Base-by-base conservation (phyloP, 352 stramenopile genomes). In the Phytophthora brassicae region DNA sequence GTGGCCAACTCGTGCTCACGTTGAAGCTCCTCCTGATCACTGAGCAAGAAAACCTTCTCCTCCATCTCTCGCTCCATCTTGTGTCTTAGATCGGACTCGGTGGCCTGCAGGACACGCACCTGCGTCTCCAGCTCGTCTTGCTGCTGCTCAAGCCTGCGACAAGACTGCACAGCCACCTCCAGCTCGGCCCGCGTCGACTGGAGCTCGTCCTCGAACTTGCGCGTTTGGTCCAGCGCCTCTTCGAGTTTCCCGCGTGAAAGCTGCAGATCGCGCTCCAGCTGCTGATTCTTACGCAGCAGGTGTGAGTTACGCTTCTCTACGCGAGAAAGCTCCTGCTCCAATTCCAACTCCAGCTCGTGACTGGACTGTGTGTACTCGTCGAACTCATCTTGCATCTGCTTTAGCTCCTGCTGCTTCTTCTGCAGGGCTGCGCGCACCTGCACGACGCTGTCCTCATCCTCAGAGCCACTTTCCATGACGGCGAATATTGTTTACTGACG, bases 41-140 rank as follows among this genome's bases (percentile, higher is more conserved):
- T 92, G 42, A 89, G 49, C 19, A 95, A 44, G 56, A 95, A 95
- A 19, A 95, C 83, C 61, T 91, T 92, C 46, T 95, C 84, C 60
- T 95, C 86, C 52, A 91, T 89, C 68, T 92, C 86, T 7, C 84
- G 80, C 70, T 95, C 86, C 69, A 95, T 84, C 43, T 90, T 86
- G 74, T 95, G 84, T 12, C 72, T 69, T 47, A 95, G 51, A 63
- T 95, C 86, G 8, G 72, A 75, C 39, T 92, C 85, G 0, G 86
- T 93, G 20, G 86, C 86, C 57, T 90, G 76, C 38, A 95, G 60
- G 14, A 95, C 86, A 54, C 86, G 86, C 53, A 95, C 83, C 57
- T 93, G 84, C 12, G 86, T 95, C 49, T 82, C 63, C 24, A 93
- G 59, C 16, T 92, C 84, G 54, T 95, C 86, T 35, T 89, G 72